Conservation (phyloP, 176 grass and related monocot species). For the Puya raimondii region DNA sequence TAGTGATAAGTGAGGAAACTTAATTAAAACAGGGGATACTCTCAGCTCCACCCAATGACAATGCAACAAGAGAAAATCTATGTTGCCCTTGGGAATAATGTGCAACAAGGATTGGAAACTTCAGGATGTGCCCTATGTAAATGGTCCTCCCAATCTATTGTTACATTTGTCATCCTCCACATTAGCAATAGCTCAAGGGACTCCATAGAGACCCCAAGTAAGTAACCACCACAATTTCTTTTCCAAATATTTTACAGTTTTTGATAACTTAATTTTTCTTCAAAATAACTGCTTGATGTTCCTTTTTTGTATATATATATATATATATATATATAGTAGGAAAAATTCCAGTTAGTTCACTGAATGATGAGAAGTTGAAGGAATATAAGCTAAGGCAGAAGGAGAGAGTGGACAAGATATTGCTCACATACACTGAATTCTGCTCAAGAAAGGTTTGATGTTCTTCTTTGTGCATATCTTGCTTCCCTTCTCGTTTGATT, state of each 20-base stretch:
- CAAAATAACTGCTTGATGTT: neutral
- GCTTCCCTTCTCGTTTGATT: neutral
- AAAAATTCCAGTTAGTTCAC: neutral
- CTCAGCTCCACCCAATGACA: no score
- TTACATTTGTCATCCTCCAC: constrained; percentile 8
- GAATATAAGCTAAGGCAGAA: neutral
- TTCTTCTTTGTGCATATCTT: neutral
- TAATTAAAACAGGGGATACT: no score
- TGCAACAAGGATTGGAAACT: neutral
- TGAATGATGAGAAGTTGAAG: constrained; percentile 1
- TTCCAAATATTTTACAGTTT: neutral
- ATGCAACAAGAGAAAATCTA: constrained; percentile 7
- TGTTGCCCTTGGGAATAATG: constrained; percentile 10
- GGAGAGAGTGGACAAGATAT: neutral
- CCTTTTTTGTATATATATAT: no score
- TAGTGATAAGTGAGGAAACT: no score
- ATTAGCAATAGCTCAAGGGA: neutral
- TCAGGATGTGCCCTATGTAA: constrained; percentile 2
- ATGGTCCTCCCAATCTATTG: neutral
- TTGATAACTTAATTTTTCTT: neutral
- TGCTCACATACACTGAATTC: constrained; percentile 3
- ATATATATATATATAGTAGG: no score
- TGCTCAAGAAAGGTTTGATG: constrained; percentile 1
- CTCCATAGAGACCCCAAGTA: constrained; percentile 6
- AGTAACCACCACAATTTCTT: neutral